Conservation (phyloP, 2,329 filamentous ascomycete species). For the Trichoderma citrinoviride region DNA sequence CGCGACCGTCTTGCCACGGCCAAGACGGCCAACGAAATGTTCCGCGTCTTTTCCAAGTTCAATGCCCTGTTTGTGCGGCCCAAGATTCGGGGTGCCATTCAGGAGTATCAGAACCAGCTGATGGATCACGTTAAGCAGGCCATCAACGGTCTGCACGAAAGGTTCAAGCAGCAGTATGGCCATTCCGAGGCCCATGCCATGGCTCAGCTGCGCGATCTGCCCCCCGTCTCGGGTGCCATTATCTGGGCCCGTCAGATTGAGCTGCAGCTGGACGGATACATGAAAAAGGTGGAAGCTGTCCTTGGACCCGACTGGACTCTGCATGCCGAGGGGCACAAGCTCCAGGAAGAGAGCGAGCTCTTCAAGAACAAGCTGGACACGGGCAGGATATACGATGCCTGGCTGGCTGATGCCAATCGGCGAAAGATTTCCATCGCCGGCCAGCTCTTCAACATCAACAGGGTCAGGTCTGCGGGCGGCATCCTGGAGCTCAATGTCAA, state of each 20-base stretch:
- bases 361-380: slow-evolving; percentile 98
- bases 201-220: slow-evolving; percentile 93
- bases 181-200: slow-evolving; percentile 97
- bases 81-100: slow-evolving; percentile 98
- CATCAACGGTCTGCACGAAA: slow-evolving; percentile 87
- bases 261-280: slow-evolving; percentile 90
- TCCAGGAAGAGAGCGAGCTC: slow-evolving; percentile 84
- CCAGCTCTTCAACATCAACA: slow-evolving; percentile 83
- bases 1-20: slow-evolving; percentile 91
- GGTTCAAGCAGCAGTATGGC: slow-evolving; percentile 98
- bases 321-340: slow-evolving; percentile 90
- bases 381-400: slow-evolving; percentile 88
- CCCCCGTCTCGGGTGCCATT: slow-evolving; percentile 93
- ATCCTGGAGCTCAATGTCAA: slow-evolving; percentile 87
- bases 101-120: slow-evolving; percentile 95
- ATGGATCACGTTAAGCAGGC: slow-evolving; percentile 98
- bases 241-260: slow-evolving; percentile 98
- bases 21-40: slow-evolving; percentile 99
- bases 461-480: slow-evolving; percentile 87
- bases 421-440: slow-evolving; percentile 90
- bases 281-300: slow-evolving; percentile 99
- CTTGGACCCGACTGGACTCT: slow-evolving; percentile 92
- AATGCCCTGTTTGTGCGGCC: slow-evolving; percentile 97
- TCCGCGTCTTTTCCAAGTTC: slow-evolving; percentile 99
- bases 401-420: slow-evolving; percentile 85